phyloP scores from a whole-genome alignment of 2,329 filamentous ascomycete genomes.

The Curvularia spicifera region DNA sequence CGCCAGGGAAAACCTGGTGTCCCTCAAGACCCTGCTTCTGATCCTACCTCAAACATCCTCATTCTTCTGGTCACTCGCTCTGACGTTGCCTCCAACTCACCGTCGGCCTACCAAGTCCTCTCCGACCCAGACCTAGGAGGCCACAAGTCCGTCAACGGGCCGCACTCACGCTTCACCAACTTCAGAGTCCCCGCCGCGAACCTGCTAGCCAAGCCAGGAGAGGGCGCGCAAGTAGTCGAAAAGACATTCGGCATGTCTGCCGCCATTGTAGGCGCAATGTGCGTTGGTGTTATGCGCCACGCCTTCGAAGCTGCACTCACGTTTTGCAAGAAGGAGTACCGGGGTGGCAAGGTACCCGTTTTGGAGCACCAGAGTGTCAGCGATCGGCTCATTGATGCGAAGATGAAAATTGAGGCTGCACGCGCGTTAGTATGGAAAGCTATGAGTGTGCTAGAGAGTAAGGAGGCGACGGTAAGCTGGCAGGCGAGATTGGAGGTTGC shows the following conservation, averaged over 20 bases:
- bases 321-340: slow-evolving; percentile 57
- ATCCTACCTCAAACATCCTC: slow-evolving; percentile 52
- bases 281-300: slow-evolving; percentile 60
- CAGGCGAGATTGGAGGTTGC: slow-evolving; percentile 54
- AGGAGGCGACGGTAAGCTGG: slow-evolving; percentile 48
- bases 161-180: slow-evolving; percentile 57
- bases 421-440: slow-evolving; percentile 62
- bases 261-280: slow-evolving; percentile 62
- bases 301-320: slow-evolving; percentile 60
- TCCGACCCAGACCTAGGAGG: slow-evolving; percentile 56
- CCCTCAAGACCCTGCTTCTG: slow-evolving; percentile 20
- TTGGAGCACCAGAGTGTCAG: slow-evolving; percentile 59
- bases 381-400: slow-evolving; percentile 60
- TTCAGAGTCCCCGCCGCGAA: slow-evolving; percentile 58
- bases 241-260: slow-evolving; percentile 55
- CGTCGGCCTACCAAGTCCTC: slow-evolving; percentile 55
- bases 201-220: slow-evolving; percentile 54
- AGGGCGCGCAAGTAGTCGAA: slow-evolving; percentile 54
- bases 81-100: slow-evolving; percentile 55
- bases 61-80: slow-evolving; percentile 59
- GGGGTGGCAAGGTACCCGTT: slow-evolving; percentile 55
- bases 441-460: slow-evolving; percentile 52
- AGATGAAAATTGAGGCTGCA: slow-evolving; percentile 60
- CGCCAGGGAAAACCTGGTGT: slow-evolving; percentile 41
- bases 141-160: slow-evolving; percentile 58